Conservation (phyloP, 106 monocot genomes). For the Vanilla planifolia region DNA sequence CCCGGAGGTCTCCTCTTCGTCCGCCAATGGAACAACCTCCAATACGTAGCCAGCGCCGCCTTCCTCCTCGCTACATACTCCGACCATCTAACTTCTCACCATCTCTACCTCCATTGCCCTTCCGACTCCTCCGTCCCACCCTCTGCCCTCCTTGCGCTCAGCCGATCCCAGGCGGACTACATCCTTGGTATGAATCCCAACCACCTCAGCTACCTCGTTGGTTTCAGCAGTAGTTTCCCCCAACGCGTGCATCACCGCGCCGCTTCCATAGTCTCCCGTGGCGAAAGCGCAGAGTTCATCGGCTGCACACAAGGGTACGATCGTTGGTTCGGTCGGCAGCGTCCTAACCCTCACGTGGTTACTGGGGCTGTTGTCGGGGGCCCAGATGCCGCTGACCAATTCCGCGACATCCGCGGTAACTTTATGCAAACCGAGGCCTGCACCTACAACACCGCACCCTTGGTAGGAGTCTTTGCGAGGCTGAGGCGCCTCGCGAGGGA, state of each 20-base stretch:
- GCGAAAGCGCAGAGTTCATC: constrained; percentile 28
- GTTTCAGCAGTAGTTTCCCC: constrained; percentile 37
- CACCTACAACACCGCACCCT: constrained; percentile 59
- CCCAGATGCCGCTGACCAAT: constrained; percentile 33
- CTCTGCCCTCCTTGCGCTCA: constrained; percentile 15
- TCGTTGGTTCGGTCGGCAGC: constrained; percentile 38
- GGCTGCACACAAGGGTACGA: constrained; percentile 58
- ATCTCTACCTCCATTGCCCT: constrained; percentile 9
- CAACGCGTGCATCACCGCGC: constrained; percentile 49
- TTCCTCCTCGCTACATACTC: constrained; percentile 49
- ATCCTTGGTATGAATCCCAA: constrained; percentile 43
- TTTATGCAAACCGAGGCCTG: constrained; percentile 63
- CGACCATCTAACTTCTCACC: constrained; percentile 15
- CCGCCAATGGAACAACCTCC: constrained; percentile 64
- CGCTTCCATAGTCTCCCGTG: constrained; percentile 38
- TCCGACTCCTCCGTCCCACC: constrained; percentile 8
- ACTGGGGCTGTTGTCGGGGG: constrained; percentile 55
- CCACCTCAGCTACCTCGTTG: constrained; percentile 45
- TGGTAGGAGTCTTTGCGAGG: constrained; percentile 56
- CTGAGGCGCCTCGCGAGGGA: too few relatives aligned
- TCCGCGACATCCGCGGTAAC: constrained; percentile 43
- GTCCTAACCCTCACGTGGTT: constrained; percentile 45
- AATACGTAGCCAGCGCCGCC: constrained; percentile 43
- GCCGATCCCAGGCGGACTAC: constrained; percentile 44
- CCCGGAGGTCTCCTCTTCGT: constrained; percentile 45